A percentile compares a stretch with the other conserved stretches of the same genome.
These are phyloP conservation scores for Peribolospora baueri DNA, from an alignment of 768 basidiomycete genomes.

Conservation along the genomic window DNA sequence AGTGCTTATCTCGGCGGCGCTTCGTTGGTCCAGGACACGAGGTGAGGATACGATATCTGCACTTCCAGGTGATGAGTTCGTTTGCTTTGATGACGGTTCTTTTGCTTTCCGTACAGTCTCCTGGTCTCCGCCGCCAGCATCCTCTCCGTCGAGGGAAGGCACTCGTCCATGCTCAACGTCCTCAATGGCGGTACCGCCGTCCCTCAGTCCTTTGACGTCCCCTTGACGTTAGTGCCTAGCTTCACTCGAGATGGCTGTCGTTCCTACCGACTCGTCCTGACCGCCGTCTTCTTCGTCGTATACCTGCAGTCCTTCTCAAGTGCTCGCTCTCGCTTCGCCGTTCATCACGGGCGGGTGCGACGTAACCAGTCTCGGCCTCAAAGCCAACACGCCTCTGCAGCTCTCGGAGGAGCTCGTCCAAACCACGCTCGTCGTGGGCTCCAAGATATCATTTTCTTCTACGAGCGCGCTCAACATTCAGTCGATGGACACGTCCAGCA, in stretches of 20 bases:
- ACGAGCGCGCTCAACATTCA: not conserved
- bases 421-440: not conserved
- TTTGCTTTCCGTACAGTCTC: conserved; percentile 12
- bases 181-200: conserved; percentile 33
- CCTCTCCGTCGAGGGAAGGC: conserved; percentile 57
- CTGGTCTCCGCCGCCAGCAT: conserved; percentile 47
- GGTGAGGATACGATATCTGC: too few relatives aligned
- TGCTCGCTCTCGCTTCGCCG: conserved; percentile 6
- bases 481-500: conserved; percentile 3
- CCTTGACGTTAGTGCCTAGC: conserved; percentile 22
- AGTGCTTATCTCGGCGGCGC: conserved; percentile 21
- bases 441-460: not conserved
- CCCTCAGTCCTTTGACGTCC: conserved; percentile 46
- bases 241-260: too few relatives aligned
- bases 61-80: not conserved
- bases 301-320: not conserved
- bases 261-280: too few relatives aligned
- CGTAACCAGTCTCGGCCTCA: conserved; percentile 4
- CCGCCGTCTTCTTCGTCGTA: too few relatives aligned
- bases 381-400: not conserved
- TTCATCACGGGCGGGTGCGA: conserved; percentile 8
- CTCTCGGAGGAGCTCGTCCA: not conserved
- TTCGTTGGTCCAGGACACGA: too few relatives aligned
- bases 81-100: not conserved
- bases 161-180: conserved; percentile 52